These are phyloP conservation scores for Sporothrix inflata DNA, from an alignment of 2,329 filamentous ascomycete species.

Conservation along the genomic window DNA sequence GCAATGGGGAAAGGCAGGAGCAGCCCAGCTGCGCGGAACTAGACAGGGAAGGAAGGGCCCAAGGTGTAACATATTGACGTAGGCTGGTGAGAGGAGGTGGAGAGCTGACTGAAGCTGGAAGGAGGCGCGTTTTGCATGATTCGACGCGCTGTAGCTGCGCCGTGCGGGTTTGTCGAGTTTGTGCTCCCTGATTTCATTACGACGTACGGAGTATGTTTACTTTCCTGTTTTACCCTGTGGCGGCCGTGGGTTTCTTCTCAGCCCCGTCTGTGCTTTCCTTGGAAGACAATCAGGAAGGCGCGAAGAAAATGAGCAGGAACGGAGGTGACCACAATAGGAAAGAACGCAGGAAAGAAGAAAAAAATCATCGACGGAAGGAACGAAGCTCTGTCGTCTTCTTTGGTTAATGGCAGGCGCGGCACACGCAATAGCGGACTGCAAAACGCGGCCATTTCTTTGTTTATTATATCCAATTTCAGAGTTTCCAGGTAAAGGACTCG, in stretches of 20 bases:
- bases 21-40: neutral
- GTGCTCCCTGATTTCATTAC: neutral
- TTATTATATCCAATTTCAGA: neutral
- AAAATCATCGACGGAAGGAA: neutral
- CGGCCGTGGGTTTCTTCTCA: neutral
- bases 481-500: neutral
- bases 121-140: constrained; percentile 15
- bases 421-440: neutral
- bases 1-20: neutral
- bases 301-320: neutral
- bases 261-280: constrained; percentile 18
- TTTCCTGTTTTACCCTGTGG: constrained; percentile 7
- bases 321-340: neutral
- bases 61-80: neutral
- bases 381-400: neutral
- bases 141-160: neutral
- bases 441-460: neutral
- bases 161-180: neutral
- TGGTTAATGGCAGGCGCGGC: neutral
- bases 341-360: neutral
- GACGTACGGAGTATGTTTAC: constrained; percentile 19
- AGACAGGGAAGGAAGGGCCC: neutral
- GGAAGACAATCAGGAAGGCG: constrained; percentile 7
- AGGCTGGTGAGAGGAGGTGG: neutral
- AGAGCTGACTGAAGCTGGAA: neutral